Base-by-base conservation (phyloP, 1,139 yeast species). In the Scheffersomyces lignicola region DNA sequence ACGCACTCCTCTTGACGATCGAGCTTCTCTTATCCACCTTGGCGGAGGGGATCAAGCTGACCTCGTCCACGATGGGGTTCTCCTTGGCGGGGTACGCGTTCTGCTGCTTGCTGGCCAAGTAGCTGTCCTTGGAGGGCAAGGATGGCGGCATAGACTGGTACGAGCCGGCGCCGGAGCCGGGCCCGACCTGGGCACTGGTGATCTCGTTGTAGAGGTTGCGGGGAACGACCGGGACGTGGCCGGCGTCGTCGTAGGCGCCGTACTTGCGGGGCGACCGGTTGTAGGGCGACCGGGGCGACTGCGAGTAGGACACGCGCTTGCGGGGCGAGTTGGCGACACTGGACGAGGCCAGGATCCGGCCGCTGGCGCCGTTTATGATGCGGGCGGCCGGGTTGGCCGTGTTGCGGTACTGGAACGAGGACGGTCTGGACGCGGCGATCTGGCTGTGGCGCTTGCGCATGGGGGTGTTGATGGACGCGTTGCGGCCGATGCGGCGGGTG, bases 361-460 rank as follows among this genome's bases (percentile, higher is more conserved):
- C 57, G 12, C 14, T 29, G 14, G 16, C 21, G 12, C 26, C 24
- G 32, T 42, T 48, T 5, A 56, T 51, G 21, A 44, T 37, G 15
- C 69, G 60, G 14, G 56, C 44, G 41, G 66, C 55, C 31, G 33
- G 37, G 21, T 18, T 27, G 7, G 40, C 39, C 4, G 48, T 51
- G 38, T 54, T 55, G 36, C 51, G 58, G 39, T 61, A 60, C 37
- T 75, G 78, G 52, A 77, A 78, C 22, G 80, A 76, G 3, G 78
- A 76, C 2, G 84, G 78, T 43, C 80, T 66, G 3, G 81, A 66
- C 4, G 73, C 84, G 43, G 76, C 69, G 17, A 78, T 72, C 37
- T 68, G 65, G 22, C 82, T 73, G 3, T 62, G 54, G 53, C 82
- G 67, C 47, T 67, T 76, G 10, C 21, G 21, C 44, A 58, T 62